These are phyloP conservation scores for Usnea hakonensis DNA, from an alignment of 495 filamentous ascomycete species.

Conservation along the genomic window DNA sequence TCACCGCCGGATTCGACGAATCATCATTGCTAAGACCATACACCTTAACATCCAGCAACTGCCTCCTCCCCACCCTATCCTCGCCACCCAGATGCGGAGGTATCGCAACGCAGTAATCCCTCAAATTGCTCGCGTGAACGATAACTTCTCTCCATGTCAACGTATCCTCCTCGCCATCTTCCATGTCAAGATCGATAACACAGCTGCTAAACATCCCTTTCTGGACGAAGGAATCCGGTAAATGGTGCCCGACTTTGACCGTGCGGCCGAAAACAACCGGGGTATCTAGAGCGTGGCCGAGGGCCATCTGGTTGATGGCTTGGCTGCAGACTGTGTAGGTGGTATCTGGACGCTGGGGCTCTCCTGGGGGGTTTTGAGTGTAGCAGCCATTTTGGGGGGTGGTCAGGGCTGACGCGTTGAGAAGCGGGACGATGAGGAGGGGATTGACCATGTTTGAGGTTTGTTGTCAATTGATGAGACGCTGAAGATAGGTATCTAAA, in stretches of 20 bases:
- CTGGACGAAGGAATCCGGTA: background rate
- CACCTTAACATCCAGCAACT: background rate
- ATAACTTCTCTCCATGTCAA: background rate
- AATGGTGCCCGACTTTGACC: background rate
- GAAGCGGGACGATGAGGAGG: background rate
- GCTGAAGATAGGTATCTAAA: background rate
- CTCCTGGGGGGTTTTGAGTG: background rate
- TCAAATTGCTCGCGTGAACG: background rate
- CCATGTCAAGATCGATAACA: background rate
- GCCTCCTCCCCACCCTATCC: background rate
- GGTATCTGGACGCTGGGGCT: background rate
- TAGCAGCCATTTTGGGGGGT: background rate
- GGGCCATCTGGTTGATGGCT: background rate
- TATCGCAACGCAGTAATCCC: background rate
- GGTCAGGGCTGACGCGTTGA: background rate
- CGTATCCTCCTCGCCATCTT: background rate
- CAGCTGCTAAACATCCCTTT: background rate
- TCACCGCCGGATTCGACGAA: background rate
- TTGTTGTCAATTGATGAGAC: background rate
- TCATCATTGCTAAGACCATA: background rate
- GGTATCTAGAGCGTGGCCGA: background rate
- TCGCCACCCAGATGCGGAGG: background rate
- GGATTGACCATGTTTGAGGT: background rate
- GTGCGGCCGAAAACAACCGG: background rate
- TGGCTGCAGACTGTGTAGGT: background rate